These are phyloP conservation scores for Sclerotinia borealis DNA, from an alignment of 2,329 filamentous ascomycete species.

Conservation along the genomic window DNA sequence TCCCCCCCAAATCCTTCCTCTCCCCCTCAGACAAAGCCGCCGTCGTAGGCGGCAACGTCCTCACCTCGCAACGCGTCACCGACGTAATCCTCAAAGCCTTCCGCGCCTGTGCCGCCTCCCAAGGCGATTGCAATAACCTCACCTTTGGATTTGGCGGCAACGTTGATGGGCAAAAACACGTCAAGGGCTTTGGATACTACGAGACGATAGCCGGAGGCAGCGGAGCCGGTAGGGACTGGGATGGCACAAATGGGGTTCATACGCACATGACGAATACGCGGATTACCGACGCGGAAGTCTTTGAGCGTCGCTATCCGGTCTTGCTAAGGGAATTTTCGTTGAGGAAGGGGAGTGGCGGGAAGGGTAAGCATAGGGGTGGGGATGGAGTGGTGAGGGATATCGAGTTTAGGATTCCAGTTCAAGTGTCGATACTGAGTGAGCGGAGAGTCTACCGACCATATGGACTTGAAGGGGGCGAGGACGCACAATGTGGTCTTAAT, in stretches of 20 bases:
- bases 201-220: constrained; percentile 77
- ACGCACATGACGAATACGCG: constrained; percentile 81
- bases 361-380: constrained; percentile 60
- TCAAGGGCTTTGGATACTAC: constrained; percentile 80
- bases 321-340: constrained; percentile 64
- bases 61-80: constrained; percentile 74
- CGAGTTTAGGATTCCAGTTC: constrained; percentile 71
- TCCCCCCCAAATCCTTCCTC: constrained; percentile 67
- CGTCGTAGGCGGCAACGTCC: constrained; percentile 77
- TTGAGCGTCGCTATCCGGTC: constrained; percentile 70
- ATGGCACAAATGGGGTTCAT: constrained; percentile 67
- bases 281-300: constrained; percentile 73
- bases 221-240: constrained; percentile 67
- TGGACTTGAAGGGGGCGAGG: constrained; percentile 75
- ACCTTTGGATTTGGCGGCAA: constrained; percentile 78
- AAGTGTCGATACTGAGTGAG: constrained; percentile 74
- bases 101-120: constrained; percentile 68
- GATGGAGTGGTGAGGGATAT: constrained; percentile 74
- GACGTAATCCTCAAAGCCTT: constrained; percentile 80
- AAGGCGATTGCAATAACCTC: constrained; percentile 79
- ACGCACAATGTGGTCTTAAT: constrained; percentile 74
- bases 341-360: constrained; percentile 54
- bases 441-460: constrained; percentile 72
- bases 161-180: constrained; percentile 47
- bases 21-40: constrained; percentile 70